phyloP scores from a whole-genome alignment of 495 filamentous ascomycete genomes.

The Aspergillus baeticus region DNA sequence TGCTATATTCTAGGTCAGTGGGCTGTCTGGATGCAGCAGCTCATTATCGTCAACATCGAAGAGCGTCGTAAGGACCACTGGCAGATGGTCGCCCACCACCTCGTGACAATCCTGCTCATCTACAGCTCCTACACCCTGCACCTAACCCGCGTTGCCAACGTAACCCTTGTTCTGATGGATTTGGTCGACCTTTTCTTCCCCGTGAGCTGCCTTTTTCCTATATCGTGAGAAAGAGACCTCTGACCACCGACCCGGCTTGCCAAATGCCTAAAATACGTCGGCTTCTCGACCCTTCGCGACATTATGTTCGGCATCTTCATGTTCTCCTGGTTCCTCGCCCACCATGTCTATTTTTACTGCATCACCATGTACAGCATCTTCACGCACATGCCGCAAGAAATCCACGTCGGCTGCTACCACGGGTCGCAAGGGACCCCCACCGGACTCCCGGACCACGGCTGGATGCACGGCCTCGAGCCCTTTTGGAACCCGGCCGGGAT shows the following conservation, averaged over 20 bases:
- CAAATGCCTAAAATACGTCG: slow-evolving; percentile 90
- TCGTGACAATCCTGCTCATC: slow-evolving; percentile 84
- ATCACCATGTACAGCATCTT: slow-evolving; percentile 77
- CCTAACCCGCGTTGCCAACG: slow-evolving; percentile 80
- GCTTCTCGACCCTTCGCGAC: slow-evolving; percentile 73
- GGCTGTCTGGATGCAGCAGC: slow-evolving; percentile 85
- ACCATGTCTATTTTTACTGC: slow-evolving; percentile 79
- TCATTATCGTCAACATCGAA: slow-evolving; percentile 82
- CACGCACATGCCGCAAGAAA: slow-evolving; percentile 57
- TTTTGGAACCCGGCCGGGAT: slow-evolving; percentile 59
- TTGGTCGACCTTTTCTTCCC: slow-evolving; percentile 85
- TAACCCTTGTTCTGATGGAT: slow-evolving; percentile 91
- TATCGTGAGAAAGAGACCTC: background rate
- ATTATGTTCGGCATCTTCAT: slow-evolving; percentile 84
- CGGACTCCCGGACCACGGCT: slow-evolving; percentile 45
- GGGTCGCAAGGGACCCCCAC: slow-evolving; percentile 49
- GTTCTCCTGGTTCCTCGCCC: slow-evolving; percentile 76
- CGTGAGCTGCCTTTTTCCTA: slow-evolving; percentile 42
- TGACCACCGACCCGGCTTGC: slow-evolving; percentile 60
- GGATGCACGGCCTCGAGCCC: slow-evolving; percentile 57
- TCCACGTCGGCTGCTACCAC: slow-evolving; percentile 72
- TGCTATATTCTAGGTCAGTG: slow-evolving; percentile 80
- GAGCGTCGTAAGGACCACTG: slow-evolving; percentile 59
- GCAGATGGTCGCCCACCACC: slow-evolving; percentile 83
- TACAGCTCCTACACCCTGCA: slow-evolving; percentile 79